Conservation (phyloP, 495 filamentous ascomycete genomes). For the Podospora comata region DNA sequence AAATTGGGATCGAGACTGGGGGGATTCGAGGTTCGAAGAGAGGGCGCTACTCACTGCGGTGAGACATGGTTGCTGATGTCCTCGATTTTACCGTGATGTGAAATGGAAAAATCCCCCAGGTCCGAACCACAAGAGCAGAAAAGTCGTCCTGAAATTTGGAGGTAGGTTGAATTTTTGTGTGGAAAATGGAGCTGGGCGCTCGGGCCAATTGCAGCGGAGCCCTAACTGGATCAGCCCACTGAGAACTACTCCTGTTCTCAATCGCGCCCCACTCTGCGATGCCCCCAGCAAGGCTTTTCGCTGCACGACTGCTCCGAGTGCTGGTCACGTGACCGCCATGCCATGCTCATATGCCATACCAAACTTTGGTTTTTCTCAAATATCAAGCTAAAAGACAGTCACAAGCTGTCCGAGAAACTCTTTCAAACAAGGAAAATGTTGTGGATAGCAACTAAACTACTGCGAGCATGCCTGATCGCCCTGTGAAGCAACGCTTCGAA, state of each 20-base stretch:
- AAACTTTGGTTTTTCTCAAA: too few relatives aligned
- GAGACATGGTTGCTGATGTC: conserved; percentile 39
- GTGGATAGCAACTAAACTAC: too few relatives aligned
- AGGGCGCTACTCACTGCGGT: conserved; percentile 34
- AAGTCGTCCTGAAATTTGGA: conserved; percentile 24
- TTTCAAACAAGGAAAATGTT: too few relatives aligned
- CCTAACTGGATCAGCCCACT: conserved; percentile 25
- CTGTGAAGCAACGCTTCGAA: too few relatives aligned
- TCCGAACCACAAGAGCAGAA: conserved; percentile 21
- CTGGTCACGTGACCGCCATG: not conserved
- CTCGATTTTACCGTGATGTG: conserved; percentile 27
- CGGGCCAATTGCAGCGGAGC: conserved; percentile 33
- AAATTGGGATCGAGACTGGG: conserved; percentile 3
- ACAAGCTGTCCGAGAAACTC: too few relatives aligned
- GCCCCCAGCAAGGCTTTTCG: not conserved
- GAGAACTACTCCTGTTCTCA: not conserved
- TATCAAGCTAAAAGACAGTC: too few relatives aligned
- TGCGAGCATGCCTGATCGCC: too few relatives aligned
- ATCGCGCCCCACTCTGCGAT: conserved; percentile 4
- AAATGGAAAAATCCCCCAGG: conserved; percentile 29
- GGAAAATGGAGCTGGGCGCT: conserved; percentile 25
- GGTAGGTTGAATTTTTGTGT: conserved; percentile 30
- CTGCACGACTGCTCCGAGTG: not conserved
- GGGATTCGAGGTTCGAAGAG: not conserved
- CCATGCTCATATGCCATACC: too few relatives aligned